Base-by-base conservation (phyloP, 2,329 filamentous ascomycete genomes). In the Fusarium kyushuense region DNA sequence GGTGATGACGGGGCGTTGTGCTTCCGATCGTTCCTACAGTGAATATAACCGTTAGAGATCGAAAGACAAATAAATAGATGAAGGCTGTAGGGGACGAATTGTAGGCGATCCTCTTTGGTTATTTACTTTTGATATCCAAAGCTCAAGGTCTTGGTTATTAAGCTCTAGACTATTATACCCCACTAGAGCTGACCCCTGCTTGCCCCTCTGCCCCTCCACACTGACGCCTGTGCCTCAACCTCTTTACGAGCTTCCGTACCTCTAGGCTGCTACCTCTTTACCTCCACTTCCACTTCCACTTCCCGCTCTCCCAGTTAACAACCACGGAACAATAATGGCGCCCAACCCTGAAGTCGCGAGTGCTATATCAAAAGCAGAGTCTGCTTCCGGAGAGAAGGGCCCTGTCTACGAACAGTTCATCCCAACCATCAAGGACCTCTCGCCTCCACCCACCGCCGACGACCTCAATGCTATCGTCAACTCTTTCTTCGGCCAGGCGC, bases 381-480 rank as follows among this genome's bases (percentile, higher is more conserved):
- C 77, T 3, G 56, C 76, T 48, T 45, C 78, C 43, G 69, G 76
- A 54, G 83, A 85, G 53, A 83, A 82, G 62, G 77, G 76, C n/a
- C 75, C 80, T 65, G 77, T 79, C 61, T 86, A 84, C 76, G 81
- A 83, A 61, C 62, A 77, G 54, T 77, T 87, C 48, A 79, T 87
- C 66, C 67, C 76, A 58, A 78, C 81, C 65, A 75, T 85, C 72
- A 78, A 80, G 67, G 74, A 71, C 19, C 67, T 81, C 51, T 82
- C 82, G 16, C 76, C 81, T 6, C 79, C 81, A 2, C 33, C 75
- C 32, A 80, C 78, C 29, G 75, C 79, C 40, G 74, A 85, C 63
- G 89, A 94, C 77, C 84, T 94, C 60, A 88, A 87, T 63, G 87
- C 87, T 73, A 90, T 92, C 70, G 83, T 90, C 55, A 85, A 90